Base-by-base conservation (phyloP, 257 asterid genomes). In the Nicotiana knightiana region DNA sequence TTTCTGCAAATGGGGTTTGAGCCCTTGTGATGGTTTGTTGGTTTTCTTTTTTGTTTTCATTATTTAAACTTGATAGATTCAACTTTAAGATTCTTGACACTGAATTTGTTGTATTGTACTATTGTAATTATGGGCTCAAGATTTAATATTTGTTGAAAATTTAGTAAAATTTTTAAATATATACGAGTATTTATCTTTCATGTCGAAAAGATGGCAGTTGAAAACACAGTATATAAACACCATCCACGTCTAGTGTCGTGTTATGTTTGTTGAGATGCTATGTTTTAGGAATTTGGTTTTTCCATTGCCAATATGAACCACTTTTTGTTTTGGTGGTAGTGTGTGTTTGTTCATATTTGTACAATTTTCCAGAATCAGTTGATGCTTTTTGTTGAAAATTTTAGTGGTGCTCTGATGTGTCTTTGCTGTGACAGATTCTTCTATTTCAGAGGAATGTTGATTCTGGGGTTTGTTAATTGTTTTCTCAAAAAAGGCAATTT, bases 371-470 rank as follows among this genome's bases (percentile, higher is more conserved):
- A 85, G 81, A 90, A 66, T 84, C 61, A 81, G 82, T 84, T 86
- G 90, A 91, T 91, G 48, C 87, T 85, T 83, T 59, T 85, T 89
- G 96, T 93, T 93, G 88, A 83, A 64, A 46, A 79, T 67, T 82
- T 65, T 84, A 84, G 87, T 90, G 90, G 83, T 85, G 73, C 84
- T 81, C 81, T 80, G 48, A 62, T 79, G 82, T 83, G 61, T 88
- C 87, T 84, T 90, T 86, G 82, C 89, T 89, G 86, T 87, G 86
- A 82, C 89, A 88, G 93, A 90, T 86, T 78, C 33, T 68, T 78
- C 80, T 76, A 55, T 82, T 83, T 76, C 3, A 58, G 28, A 65
- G 26, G 87, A 87, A 86, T 84, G 88, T 87, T 83, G 88, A 70
- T 78, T 84, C 62, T 85, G 85, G 83, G 66, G 64, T 57, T 80